Evolutionary conservation across 1,139 yeast species (phyloP), one percentile per base, ranked within the genome.

Genomic region (Hansenula sp.): DNA sequence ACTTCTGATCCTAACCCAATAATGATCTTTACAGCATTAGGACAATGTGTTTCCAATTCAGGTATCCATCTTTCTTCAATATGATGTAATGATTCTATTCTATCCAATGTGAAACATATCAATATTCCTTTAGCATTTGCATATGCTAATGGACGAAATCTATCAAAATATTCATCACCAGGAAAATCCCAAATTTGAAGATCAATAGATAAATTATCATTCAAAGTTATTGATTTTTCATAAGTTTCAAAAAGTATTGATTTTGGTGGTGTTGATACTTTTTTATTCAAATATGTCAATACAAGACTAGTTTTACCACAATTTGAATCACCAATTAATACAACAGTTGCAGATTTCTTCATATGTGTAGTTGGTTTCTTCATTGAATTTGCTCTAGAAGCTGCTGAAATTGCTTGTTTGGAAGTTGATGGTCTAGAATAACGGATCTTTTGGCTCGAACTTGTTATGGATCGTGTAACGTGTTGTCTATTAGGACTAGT

Each of bases 91-190:
- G 52, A 41, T 6, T 78, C 85, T 0, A 79, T 75, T n/a, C 76
- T 71, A 52, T 79, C 83, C 43, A 80, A 73, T 9, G 83, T 73
- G 59, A 80, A 82, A 52, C 87, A 83, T 48, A 82, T 71, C 65
- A 82, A 69, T 42, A 82, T 75, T 50, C 80, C 79, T 52, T 79
- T 82, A 7, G 88, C 80, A 56, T 78, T 82, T 4, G 84, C 75
- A 57, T 82, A 82, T 5, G 82, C 77, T 44, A 80, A 68, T 4
- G 87, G 82, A 46, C 88, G 69, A 50, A 81, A 67, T 32, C 87
- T 69, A 56, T 75, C 79, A 49, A 72, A 74, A 48, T 69, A 75
- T 51, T 74, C 77, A 56, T 72, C 75, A 2, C 80, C 80, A 7
- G 80, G 79, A 7, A 78, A 72, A 49, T 75, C 79, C 79, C 79